A percentile compares a stretch with the other conserved stretches of the same genome.
Evolutionary conservation across 176 grass and related monocot species (phyloP).

Genomic region (Cocos nucifera): DNA sequence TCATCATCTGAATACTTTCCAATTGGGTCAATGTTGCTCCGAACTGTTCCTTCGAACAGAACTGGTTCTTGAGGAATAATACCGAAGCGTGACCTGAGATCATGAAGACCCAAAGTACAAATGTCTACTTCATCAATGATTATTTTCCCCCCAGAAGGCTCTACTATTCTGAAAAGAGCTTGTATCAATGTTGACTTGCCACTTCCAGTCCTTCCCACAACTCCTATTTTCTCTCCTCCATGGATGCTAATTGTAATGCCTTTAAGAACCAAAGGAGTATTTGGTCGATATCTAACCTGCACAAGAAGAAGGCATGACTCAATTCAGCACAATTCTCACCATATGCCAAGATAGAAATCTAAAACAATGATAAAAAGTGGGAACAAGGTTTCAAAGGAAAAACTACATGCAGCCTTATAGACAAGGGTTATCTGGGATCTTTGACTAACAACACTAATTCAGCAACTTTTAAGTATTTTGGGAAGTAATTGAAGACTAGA

Average conservation of each 20-base stretch:
- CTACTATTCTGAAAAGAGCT: constrained; percentile 90
- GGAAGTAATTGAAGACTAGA: too few species aligned
- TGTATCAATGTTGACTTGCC: constrained; percentile 97
- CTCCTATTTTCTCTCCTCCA: constrained; percentile 81
- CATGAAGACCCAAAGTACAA: constrained; percentile 88
- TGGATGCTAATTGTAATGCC: constrained; percentile 72
- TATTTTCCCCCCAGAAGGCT: constrained; percentile 76
- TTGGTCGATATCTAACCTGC: constrained; percentile 72
- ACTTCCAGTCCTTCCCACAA: constrained; percentile 88
- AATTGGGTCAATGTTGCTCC: constrained; percentile 81
- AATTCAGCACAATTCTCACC: background rate
- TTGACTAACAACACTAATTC: too few species aligned
- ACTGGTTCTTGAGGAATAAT: constrained; percentile 97
- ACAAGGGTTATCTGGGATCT: too few species aligned
- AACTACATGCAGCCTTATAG: too few species aligned
- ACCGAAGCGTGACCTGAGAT: constrained; percentile 91
- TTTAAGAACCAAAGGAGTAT: constrained; percentile 90
- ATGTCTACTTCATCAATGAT: constrained; percentile 71
- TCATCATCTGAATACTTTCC: constrained; percentile 81
- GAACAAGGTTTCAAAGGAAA: too few species aligned
- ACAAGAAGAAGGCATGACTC: background rate
- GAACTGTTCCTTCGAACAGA: constrained; percentile 83
- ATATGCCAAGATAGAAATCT: too few species aligned
- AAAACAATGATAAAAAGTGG: too few species aligned
- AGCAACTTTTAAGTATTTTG: too few species aligned